Base-by-base conservation (phyloP, 202 grass and related monocot species). In the Alloteropsis angusta region DNA sequence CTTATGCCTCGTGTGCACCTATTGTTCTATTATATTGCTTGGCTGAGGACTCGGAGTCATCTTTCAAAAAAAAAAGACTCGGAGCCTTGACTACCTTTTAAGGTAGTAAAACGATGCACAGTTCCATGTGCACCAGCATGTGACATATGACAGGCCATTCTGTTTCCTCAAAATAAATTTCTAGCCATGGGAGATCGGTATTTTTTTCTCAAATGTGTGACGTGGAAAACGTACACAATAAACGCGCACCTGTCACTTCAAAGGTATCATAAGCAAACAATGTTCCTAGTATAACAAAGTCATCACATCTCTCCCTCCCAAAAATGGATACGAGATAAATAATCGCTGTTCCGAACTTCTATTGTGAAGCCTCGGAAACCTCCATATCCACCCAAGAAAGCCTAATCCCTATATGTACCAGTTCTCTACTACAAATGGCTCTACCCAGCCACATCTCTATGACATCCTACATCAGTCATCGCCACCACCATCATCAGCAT, bases 401-500 rank as follows among this genome's bases (percentile, higher is more conserved):
- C 25, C 50, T 65, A 36, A 48, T 45, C 32, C 7, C 46, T 72
- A 57, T 74, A 58, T 13, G 17, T 74, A 85, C 68, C 50, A 48
- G 30, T 26, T 38, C 59, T 48, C 25, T 45, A 23, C 55, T 65
- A 56, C 76, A 62, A 62, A 64, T 6, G 71, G 23, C 44, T 70
- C 26, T 42, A 10, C 10, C 13, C 36, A 43, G 34, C 1, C 5
- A 5, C 32, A 21, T 15, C 13, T 28, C 58, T 56, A 5, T 26
- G 10, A 5, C 43, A 37, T 38, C 35, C 9, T 14, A 57, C 18
- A 71, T 57, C 80, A 86, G 54, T 82, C 88, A 30, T 73, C 81
- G 6, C 45, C 77, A 5, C 87, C 83, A 26, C 85, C 85, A 59
- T 84, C 88, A 9, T 85, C 85, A 80, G 11, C 82, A 28, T 84